A percentile compares a stretch with the other conserved stretches of the same genome.
Evolutionary conservation across 2,329 filamentous ascomycete genomes (phyloP).

Genomic region (Fusarium chlamydosporum): DNA sequence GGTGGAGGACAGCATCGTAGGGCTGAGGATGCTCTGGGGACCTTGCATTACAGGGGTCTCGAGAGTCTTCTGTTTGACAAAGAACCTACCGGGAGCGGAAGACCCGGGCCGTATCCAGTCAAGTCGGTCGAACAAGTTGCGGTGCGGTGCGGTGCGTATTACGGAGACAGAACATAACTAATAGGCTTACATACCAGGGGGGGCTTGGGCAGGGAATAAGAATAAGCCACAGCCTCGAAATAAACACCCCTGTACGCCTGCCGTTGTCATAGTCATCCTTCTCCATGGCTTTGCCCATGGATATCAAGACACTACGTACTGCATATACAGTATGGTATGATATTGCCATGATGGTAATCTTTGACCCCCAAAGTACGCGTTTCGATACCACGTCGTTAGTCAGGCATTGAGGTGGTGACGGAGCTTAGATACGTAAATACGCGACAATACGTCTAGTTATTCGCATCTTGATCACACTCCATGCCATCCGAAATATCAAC

Average conservation of each 20-base stretch:
- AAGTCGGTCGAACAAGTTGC: slow-evolving; percentile 10
- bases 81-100: slow-evolving; percentile 30
- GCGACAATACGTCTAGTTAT: slow-evolving; percentile 10
- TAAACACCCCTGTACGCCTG: slow-evolving; percentile 28
- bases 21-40: slow-evolving; percentile 39
- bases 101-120: slow-evolving; percentile 36
- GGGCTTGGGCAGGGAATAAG: slow-evolving; percentile 35
- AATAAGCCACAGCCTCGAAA: slow-evolving; percentile 46
- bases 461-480: slow-evolving; percentile 18
- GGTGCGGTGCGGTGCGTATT: slow-evolving; percentile 30
- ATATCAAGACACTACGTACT: slow-evolving; percentile 1
- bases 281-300: slow-evolving; percentile 31
- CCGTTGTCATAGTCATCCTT: slow-evolving; percentile 12
- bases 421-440: slow-evolving; percentile 36
- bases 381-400: slow-evolving; percentile 1
- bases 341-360: slow-evolving; percentile 4
- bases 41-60: slow-evolving; percentile 36
- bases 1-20: slow-evolving; percentile 37
- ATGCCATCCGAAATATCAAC: slow-evolving; percentile 2
- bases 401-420: slow-evolving; percentile 8
- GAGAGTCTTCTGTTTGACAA: slow-evolving; percentile 11
- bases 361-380: slow-evolving; percentile 17
- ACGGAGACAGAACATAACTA: neutral
- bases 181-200: slow-evolving; percentile 31
- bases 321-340: neutral